Evolutionary conservation across 2,329 filamentous ascomycete genomes (phyloP), one percentile per base, ranked within the genome.

Genomic region (Cytospora piceae): DNA sequence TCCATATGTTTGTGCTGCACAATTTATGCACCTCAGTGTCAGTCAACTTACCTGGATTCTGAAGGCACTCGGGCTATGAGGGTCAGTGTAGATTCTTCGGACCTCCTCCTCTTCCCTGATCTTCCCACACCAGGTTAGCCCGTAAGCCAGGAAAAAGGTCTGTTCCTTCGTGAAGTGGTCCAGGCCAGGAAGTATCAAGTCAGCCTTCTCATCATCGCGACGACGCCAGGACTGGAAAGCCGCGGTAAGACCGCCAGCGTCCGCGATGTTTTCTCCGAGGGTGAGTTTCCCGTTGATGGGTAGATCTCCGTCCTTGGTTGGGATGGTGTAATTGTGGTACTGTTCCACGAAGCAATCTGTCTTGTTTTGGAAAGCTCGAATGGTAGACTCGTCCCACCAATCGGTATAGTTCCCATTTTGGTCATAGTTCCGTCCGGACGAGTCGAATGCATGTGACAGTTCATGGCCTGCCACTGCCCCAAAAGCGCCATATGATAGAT

Each of bases 401-500:
- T 87, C 81, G 0, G 83, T 87, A 71, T 84, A 85, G 71, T 87
- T 89, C 27, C 87, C 88, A 52, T 83, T 85, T 69, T 87, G 79
- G 71, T 91, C 87, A 69, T 86, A 90, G 70, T 87, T 83, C 22
- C 87, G 81, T 11, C 89, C 89, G 0, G 82, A 85, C 39, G 83
- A 87, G 73, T 92, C 89, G 70, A 92, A 91, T 15, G 86, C 88
- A 69, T 92, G 89, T 4, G 86, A 88, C 9, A 92, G 80, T 73
- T 91, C 89, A 71, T 92, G 89, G 2, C 88, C 89, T 11, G 85
- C 85, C 2, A 90, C 83, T 1, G 85, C 82, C 0, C 88, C 89
- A 72, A 91, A 89, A 0, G 85, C 86, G n/a, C 88, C 89, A 73
- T 90, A 92, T 12, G 83, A 83, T 46, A 91, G 76, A 70, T 91